Base-by-base conservation (phyloP, 495 filamentous ascomycete genomes). In the Penicillium samsonianum region DNA sequence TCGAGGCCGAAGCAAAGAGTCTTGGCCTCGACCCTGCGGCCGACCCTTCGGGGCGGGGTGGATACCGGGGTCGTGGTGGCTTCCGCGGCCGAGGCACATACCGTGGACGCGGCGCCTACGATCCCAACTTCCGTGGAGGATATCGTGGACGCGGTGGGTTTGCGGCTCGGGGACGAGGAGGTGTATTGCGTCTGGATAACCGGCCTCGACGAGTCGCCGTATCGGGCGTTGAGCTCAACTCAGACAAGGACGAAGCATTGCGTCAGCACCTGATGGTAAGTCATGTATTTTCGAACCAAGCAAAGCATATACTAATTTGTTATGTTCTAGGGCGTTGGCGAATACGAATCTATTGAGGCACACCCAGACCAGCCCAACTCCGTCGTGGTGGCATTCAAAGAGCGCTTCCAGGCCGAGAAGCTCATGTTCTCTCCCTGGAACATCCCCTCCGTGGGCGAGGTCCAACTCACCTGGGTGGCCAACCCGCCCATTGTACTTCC, bases 331-430 rank as follows among this genome's bases (percentile, higher is more conserved):
- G 87, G 87, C 60, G 82, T 92, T 52, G 89, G 90, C 50, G 91
- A 96, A 58, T 92, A 89, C 63, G 85, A 91, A 52, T 84, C 83
- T 40, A 87, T 97, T 52, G 83, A 91, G 51, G 73, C 80, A 1
- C 84, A 87, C 60, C 81, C 87, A 0, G 70, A 81, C 2, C 74
- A 80, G 23, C 60, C 79, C 4, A 75, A 85, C 60, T 80, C 80
- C 23, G 67, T 88, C 69, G 59, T 89, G 69, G 82, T 98, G 53
- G 82, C 82, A 2, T 98, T 98, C 70, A 92, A 90, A 61, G 91
- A 98, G 63, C 87, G 94, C 41, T 92, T 87, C 63, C 87, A 88
- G 7, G 94, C 92, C 14, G 93, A 97, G 72, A 89, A 89, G 65
- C 89, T 93, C 69, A 86, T 91, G 76, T 84, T 84, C 69, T 76